phyloP scores from a whole-genome alignment of 1,284 basidiomycete species.

The Tranzscheliella williamsii region DNA sequence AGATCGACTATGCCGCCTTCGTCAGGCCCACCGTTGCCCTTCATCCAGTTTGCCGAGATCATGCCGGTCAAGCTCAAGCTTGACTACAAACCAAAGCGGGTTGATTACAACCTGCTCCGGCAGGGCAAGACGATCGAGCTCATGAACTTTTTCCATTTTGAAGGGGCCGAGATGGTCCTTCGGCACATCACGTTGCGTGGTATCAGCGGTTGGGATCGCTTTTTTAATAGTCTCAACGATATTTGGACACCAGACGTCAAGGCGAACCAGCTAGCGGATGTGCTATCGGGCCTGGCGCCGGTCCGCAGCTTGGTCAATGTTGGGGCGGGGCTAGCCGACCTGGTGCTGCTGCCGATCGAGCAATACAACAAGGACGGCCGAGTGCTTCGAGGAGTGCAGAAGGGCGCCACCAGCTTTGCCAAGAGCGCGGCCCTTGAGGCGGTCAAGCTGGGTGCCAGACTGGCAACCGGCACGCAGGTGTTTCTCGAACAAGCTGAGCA shows the following conservation, averaged over 20 bases:
- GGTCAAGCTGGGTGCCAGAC: conserved; percentile 86
- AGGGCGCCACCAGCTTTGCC: conserved; percentile 87
- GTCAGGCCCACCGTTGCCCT: conserved; percentile 9
- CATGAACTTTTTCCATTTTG: conserved; percentile 99
- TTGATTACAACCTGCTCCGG: conserved; percentile 79
- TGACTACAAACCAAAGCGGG: conserved; percentile 96
- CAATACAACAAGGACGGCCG: conserved; percentile 96
- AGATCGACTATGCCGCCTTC: not conserved
- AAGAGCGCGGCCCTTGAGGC: conserved; percentile 92
- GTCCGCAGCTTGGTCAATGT: conserved; percentile 89
- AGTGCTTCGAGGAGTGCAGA: conserved; percentile 89
- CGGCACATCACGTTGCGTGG: conserved; percentile 88
- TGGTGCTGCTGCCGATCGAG: conserved; percentile 90
- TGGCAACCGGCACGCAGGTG: conserved; percentile 96
- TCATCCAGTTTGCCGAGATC: conserved; percentile 74
- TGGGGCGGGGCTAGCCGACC: conserved; percentile 91
- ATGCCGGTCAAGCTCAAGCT: conserved; percentile 83
- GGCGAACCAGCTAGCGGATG: conserved; percentile 93
- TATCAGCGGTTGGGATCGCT: conserved; percentile 81
- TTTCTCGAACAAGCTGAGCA: conserved; percentile 92
- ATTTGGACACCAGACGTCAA: conserved; percentile 99
- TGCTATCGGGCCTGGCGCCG: conserved; percentile 94
- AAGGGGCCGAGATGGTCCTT: conserved; percentile 95
- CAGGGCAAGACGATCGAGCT: conserved; percentile 92
- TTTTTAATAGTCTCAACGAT: conserved; percentile 90